phyloP scores from a whole-genome alignment of 208 protist species.

The Lotmaria passim region DNA sequence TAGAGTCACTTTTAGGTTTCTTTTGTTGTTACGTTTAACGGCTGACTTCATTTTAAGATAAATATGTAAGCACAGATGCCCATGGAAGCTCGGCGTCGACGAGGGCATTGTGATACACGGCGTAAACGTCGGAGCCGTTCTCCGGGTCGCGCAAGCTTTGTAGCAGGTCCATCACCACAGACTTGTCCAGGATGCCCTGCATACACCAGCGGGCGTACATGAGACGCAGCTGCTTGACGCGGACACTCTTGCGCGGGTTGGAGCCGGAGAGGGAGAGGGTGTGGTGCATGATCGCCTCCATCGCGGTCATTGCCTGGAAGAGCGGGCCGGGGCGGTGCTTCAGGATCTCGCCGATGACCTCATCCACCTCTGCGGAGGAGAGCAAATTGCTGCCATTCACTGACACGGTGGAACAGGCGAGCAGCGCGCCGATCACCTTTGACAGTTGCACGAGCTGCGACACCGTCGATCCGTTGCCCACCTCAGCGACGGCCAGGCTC shows the following conservation, averaged over 20 bases:
- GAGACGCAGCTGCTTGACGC: constrained; percentile 53
- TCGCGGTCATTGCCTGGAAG: constrained; percentile 59
- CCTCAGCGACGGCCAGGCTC: constrained; percentile 43
- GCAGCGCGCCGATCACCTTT: constrained; percentile 66
- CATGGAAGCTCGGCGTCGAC: constrained; percentile 46
- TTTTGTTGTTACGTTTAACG: not conserved
- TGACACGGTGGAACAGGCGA: constrained; percentile 51
- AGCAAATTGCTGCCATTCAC: constrained; percentile 42
- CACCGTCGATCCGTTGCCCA: constrained; percentile 50
- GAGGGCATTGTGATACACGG: constrained; percentile 52
- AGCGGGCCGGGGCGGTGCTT: constrained; percentile 37
- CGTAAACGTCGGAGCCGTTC: constrained; percentile 40
- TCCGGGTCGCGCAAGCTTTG: constrained; percentile 34
- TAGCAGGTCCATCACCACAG: constrained; percentile 47
- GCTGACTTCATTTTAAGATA: constrained; percentile 22
- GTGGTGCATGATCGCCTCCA: constrained; percentile 81
- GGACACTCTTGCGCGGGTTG: constrained; percentile 31
- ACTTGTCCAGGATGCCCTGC: constrained; percentile 45
- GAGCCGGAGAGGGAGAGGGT: constrained; percentile 34
- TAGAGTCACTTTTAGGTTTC: not conserved
- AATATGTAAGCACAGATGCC: constrained; percentile 36
- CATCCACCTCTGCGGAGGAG: constrained; percentile 46
- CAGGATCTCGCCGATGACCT: constrained; percentile 48
- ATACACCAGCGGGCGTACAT: constrained; percentile 66
- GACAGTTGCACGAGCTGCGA: constrained; percentile 63